phyloP scores from a whole-genome alignment of 225 moss, liverwort and hornwort genomes.

The Pseudoscleropodium purum region DNA sequence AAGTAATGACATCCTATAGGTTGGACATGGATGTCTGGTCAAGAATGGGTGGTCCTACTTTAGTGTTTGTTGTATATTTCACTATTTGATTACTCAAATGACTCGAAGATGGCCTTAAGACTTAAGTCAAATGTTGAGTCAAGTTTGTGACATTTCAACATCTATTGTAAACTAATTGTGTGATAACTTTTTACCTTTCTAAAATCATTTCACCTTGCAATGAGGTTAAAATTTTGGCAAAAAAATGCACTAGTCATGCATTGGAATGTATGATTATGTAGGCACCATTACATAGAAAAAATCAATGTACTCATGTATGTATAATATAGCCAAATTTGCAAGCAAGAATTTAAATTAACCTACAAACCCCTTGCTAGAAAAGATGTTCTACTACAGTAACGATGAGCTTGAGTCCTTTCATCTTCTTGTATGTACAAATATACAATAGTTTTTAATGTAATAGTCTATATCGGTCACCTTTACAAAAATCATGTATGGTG shows the following conservation, averaged over 20 bases:
- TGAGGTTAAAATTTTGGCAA: background rate
- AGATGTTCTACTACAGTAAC: no score
- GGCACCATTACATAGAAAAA: background rate
- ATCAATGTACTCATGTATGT: background rate
- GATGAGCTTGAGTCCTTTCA: background rate
- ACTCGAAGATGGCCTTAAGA: background rate
- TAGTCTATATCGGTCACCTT: background rate
- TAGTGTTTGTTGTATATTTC: no score
- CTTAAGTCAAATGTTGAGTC: background rate
- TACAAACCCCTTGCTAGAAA: background rate
- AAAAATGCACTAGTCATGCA: accelerated
- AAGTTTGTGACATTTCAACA: background rate
- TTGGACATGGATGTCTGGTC: no score
- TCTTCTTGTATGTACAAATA: background rate
- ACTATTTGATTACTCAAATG: background rate
- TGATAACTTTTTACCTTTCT: accelerated
- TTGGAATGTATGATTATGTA: accelerated
- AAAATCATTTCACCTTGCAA: background rate
- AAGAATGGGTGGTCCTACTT: no score
- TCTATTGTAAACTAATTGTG: background rate
- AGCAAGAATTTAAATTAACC: background rate
- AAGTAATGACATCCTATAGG: no score
- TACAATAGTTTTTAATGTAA: background rate
- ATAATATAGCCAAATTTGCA: accelerated
- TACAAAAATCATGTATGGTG: background rate